Evolutionary conservation across 177 flowering plant genomes (phyloP), one percentile per base, ranked within the genome.

Genomic region (Vitis hybrid): DNA sequence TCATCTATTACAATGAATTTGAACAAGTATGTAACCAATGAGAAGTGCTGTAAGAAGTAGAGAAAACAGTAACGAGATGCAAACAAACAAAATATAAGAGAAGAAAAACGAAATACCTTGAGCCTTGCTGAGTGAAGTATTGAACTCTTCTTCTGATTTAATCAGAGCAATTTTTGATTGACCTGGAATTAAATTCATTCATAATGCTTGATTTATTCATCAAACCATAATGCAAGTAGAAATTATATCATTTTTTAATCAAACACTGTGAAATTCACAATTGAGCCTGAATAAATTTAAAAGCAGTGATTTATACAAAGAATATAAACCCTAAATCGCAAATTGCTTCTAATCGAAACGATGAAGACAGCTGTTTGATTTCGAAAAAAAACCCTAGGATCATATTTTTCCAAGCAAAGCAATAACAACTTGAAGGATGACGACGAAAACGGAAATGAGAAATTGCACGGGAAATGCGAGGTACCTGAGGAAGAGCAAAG

Each of bases 1-100:
- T 87, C 89, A 74, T 85, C 98, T 93, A 68, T 32, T 7, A 30
- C 64, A 77, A 39, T 11, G 18, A 66, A 76, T 21, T 56, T 54
- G 2, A 74, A 59, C n/a, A 34, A 54, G 66, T 26, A 11, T 12
- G 51, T 62, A 2, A 65, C 30, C 12, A 17, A 56, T 19, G n/a
- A 45, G 2, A 48, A 52, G 2, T 50, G 34, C 26, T 45, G 56
- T 7, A 30, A 51, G 30, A 62, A 14, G 5, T 17, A 51, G 62
- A 52, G 48, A 34, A 34, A 23, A 23, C 26, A 26, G 8, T 2
- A 18, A 17, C n/a, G 57, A 21, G 14, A 51, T 21, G 8, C 26
- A 13, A 65, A 49, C 2, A 39, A 8, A 50, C 21, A 66, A 51
- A 55, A 30, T n/a, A 11, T 19, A 15, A 17, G 8, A 11, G 1